Evolutionary conservation across 2,329 filamentous ascomycete species (phyloP), one percentile per base, ranked within the genome.

Genomic region (Microascus cirrosus): DNA sequence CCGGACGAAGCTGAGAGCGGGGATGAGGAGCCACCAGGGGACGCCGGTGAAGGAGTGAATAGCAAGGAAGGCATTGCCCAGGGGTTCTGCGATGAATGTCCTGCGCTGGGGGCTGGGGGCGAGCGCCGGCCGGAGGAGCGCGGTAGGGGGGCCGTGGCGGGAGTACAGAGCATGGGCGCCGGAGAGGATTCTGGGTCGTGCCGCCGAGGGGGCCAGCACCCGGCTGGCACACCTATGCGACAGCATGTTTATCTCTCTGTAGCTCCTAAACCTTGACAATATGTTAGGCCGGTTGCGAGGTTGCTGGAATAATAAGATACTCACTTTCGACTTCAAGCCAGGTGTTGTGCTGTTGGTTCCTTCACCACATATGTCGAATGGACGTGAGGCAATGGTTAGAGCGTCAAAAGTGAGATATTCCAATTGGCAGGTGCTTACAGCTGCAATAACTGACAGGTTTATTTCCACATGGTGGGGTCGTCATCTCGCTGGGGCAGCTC

Each of bases 21-120:
- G 79, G 53, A 84, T 79, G 32, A 74, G 72, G 35, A 81, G 61
- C 62, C 72, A 81, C 81, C 81, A 84, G 1, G 80, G 79, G 1
- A 77, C 65, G 42, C 74, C 73, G 25, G 71, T 70, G 54, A 64
- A 48, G 25, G 60, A 59, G 63, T 84, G 80, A 11, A 77, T 57
- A 53, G 68, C 68, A 39, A 72, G 65, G 55, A 83, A 71, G 60
- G 72, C 63, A 56, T 74, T 66, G 35, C 78, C 73, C 3, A 77
- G 70, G 54, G 66, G 62, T 28, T 73, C 64, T 57, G 79, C 65
- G 35, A 28, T 24, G 34, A 25, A 39, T 32, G 48, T 28, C 48
- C 25, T 18, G 32, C 35, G 24, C 15, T 18, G 22, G 51, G 4
- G 25, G 20, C 32, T 32, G 51, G 51, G 51, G 20, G 48, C 22